Percentiles rank a stretch among this genome's conserved stretches.
Evolutionary conservation across 179 eudicot genomes (phyloP).

Genomic region (Spinacia oleracea): DNA sequence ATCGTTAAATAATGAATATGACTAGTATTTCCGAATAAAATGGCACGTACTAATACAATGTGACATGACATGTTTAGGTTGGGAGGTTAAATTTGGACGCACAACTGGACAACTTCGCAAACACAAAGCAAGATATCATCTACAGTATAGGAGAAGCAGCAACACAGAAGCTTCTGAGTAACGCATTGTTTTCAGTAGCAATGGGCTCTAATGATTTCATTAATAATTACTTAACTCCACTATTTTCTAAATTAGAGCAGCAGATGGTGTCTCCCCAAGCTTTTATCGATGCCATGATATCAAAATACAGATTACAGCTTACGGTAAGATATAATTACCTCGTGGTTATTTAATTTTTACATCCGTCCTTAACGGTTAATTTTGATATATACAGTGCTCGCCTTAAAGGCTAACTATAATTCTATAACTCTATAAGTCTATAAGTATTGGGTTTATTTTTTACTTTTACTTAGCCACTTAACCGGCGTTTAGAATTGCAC

Average conservation of each 20-base stretch:
- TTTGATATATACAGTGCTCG: too few relatives aligned
- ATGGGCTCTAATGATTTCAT: conserved; percentile 91
- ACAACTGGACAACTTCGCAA: conserved; percentile 82
- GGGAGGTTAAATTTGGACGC: conserved; percentile 79
- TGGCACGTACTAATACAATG: too few relatives aligned
- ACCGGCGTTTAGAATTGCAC: too few relatives aligned
- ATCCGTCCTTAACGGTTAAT: background rate
- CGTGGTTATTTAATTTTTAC: background rate
- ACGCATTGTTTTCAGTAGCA: conserved; percentile 63
- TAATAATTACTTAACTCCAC: conserved; percentile 74
- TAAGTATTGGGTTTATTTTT: too few relatives aligned
- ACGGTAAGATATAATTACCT: conserved; percentile 40
- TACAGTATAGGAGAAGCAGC: conserved; percentile 52
- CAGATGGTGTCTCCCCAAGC: conserved; percentile 48
- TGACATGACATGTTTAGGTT: conserved; percentile 37
- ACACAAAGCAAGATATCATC: conserved; percentile 66
- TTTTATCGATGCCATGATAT: conserved; percentile 54
- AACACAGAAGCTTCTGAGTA: conserved; percentile 42
- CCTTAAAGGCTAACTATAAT: too few relatives aligned
- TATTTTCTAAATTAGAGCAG: conserved; percentile 46
- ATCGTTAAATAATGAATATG: too few relatives aligned
- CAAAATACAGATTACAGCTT: conserved; percentile 58
- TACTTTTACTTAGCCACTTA: too few relatives aligned
- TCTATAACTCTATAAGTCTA: too few relatives aligned
- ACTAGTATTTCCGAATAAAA: too few relatives aligned